phyloP scores from a whole-genome alignment of 441 rosid genomes.

The Francoa sonchifolia region DNA sequence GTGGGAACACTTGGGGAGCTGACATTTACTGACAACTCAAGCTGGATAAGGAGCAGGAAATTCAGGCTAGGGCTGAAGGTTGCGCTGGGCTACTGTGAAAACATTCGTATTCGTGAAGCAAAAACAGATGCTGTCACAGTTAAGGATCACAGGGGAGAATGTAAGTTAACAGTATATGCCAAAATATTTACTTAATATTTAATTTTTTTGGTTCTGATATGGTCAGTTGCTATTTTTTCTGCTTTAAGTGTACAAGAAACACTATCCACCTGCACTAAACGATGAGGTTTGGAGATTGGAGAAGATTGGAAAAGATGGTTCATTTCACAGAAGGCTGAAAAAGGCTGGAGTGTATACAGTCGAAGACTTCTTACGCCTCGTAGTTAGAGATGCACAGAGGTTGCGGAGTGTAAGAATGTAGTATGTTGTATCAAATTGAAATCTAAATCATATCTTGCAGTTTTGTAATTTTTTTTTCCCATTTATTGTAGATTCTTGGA shows the following conservation, averaged over 20 bases:
- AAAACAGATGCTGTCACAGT: conserved; percentile 96
- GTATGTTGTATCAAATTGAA: conserved; percentile 12
- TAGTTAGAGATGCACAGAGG: conserved; percentile 57
- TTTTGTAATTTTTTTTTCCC: no score
- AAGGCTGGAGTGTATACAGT: conserved; percentile 33
- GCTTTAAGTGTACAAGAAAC: conserved; percentile 97
- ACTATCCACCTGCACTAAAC: conserved; percentile 78
- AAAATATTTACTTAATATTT: conserved; percentile 2
- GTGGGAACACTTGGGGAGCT: conserved; percentile 91
- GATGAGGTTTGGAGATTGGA: conserved; percentile 99
- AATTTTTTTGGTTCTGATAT: background rate
- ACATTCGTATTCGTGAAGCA: conserved; percentile 76
- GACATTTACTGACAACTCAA: conserved; percentile 90
- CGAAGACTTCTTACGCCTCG: conserved; percentile 70
- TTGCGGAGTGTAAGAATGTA: conserved; percentile 49
- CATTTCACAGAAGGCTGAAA: conserved; percentile 83
- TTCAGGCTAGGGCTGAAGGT: conserved; percentile 90
- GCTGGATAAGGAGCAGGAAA: conserved; percentile 97
- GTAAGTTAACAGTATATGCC: conserved; percentile 40
- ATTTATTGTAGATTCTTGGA: conserved; percentile 97
- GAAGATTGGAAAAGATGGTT: conserved; percentile 97
- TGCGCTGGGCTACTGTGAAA: conserved; percentile 59
- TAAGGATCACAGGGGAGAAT: conserved; percentile 96
- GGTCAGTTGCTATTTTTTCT: conserved; percentile 1
- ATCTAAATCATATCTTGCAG: no score